These are phyloP conservation scores for Mikania micrantha DNA, from an alignment of 129 eudicot genomes.

Conservation along the genomic window DNA sequence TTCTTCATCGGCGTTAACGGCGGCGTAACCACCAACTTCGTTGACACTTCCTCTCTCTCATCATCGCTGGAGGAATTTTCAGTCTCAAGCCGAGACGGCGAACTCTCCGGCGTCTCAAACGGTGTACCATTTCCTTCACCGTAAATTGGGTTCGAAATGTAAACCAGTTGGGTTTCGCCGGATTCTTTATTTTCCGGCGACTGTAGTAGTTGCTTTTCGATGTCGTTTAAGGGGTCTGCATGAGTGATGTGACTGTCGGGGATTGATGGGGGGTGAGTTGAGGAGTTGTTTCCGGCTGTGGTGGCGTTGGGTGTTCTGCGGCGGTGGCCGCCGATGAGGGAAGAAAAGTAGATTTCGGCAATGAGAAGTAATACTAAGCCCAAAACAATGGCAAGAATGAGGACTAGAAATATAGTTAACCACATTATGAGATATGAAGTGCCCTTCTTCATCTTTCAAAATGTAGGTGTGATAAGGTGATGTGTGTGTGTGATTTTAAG, in stretches of 20 bases:
- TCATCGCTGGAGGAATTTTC: constrained; percentile 35
- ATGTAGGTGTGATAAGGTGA: neutral
- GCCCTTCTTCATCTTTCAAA: constrained; percentile 54
- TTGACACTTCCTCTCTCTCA: neutral
- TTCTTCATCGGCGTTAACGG: constrained; percentile 52
- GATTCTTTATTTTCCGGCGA: constrained; percentile 27
- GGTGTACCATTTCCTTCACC: constrained; percentile 49
- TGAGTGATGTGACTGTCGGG: constrained; percentile 36
- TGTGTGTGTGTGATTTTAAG: constrained; percentile 16
- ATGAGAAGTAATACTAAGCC: constrained; percentile 57
- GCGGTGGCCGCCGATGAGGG: constrained; percentile 31
- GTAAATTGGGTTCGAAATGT: constrained; percentile 76
- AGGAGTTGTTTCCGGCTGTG: neutral
- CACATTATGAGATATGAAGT: constrained; percentile 59
- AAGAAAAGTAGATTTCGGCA: constrained; percentile 69
- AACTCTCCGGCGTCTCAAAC: constrained; percentile 67
- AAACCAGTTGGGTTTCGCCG: constrained; percentile 26
- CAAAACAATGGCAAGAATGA: constrained; percentile 46
- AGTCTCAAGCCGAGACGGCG: constrained; percentile 60
- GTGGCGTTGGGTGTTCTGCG: neutral
- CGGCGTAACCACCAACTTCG: constrained; percentile 30
- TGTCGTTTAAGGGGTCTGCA: constrained; percentile 26
- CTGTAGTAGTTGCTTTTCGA: constrained; percentile 35
- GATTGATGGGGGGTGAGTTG: constrained; percentile 19
- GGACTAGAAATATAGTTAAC: constrained; percentile 48